phyloP scores from a whole-genome alignment of 2,329 filamentous ascomycete species.

The Phoma sp. region DNA sequence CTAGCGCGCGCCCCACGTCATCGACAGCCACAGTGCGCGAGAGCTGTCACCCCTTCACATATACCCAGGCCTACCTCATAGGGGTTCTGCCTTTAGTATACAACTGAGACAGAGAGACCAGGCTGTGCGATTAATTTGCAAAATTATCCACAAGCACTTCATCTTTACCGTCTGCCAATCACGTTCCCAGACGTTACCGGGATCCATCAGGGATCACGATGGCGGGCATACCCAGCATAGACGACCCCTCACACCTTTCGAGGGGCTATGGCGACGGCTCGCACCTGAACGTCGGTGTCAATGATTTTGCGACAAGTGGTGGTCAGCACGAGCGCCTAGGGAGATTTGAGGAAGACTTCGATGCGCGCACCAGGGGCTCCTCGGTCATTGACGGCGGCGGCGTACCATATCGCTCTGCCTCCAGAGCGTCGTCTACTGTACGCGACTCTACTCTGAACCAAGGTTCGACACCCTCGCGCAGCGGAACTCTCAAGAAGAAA shows the following conservation, averaged over 20 bases:
- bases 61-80: slow-evolving; percentile 3
- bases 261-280: slow-evolving; percentile 42
- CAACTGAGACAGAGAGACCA: neutral
- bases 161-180: slow-evolving; percentile 16
- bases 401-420: slow-evolving; percentile 66
- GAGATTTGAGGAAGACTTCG: slow-evolving; percentile 74
- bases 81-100: neutral
- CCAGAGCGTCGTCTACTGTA: slow-evolving; percentile 52
- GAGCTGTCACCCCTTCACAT: slow-evolving; percentile 10
- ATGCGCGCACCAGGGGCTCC: slow-evolving; percentile 69
- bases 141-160: neutral
- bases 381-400: slow-evolving; percentile 65
- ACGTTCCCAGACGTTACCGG: slow-evolving; percentile 23
- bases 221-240: slow-evolving; percentile 46
- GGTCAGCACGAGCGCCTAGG: slow-evolving; percentile 46
- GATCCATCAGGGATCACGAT: slow-evolving; percentile 25
- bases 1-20: slow-evolving; percentile 17
- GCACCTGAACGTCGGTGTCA: slow-evolving; percentile 32
- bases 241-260: slow-evolving; percentile 45
- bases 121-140: neutral
- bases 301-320: slow-evolving; percentile 48
- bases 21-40: slow-evolving; percentile 12
- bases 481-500: slow-evolving; percentile 89
- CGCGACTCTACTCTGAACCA: slow-evolving; percentile 47
- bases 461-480: slow-evolving; percentile 60